Conservation (phyloP, 2,329 filamentous ascomycete species). For the Pseudogymnoascus sp. region DNA sequence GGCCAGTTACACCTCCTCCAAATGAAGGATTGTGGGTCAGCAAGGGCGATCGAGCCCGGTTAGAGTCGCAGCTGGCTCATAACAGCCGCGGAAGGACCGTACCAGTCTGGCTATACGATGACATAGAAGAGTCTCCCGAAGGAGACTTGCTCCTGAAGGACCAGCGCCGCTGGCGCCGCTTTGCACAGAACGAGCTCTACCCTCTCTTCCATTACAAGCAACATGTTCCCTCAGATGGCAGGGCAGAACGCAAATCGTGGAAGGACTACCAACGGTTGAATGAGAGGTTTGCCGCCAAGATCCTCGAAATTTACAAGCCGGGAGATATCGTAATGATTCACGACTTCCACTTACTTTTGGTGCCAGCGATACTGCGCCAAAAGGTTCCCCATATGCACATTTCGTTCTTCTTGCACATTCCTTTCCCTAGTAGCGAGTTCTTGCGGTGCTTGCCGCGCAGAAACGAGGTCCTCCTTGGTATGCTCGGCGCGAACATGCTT, state of each 20-base stretch:
- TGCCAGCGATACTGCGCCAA: conserved; percentile 83
- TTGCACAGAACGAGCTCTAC: conserved; percentile 86
- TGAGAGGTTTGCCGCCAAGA: conserved; percentile 81
- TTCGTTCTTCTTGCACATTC: conserved; percentile 87
- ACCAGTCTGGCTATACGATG: conserved; percentile 83
- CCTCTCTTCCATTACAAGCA: conserved; percentile 95
- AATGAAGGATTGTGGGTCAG: conserved; percentile 64
- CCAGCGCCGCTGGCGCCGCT: conserved; percentile 79
- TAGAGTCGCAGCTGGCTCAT: conserved; percentile 67
- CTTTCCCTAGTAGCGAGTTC: conserved; percentile 94
- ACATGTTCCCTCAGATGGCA: conserved; percentile 79
- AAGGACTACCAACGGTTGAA: conserved; percentile 91
- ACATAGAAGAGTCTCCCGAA: conserved; percentile 55
- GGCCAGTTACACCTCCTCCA: conserved; percentile 49
- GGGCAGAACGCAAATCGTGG: conserved; percentile 76
- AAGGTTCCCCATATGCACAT: conserved; percentile 84
- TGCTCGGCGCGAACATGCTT: conserved; percentile 84
- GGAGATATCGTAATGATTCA: conserved; percentile 90
- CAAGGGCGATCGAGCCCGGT: conserved; percentile 57
- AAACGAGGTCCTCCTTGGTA: conserved; percentile 83
- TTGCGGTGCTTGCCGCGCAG: conserved; percentile 79
- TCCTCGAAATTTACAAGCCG: conserved; percentile 80
- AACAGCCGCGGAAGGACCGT: conserved; percentile 70
- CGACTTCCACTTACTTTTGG: conserved; percentile 85
- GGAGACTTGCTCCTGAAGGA: conserved; percentile 67